phyloP scores from a whole-genome alignment of 345 rosid genomes.

The Cardamine resedifolia region DNA sequence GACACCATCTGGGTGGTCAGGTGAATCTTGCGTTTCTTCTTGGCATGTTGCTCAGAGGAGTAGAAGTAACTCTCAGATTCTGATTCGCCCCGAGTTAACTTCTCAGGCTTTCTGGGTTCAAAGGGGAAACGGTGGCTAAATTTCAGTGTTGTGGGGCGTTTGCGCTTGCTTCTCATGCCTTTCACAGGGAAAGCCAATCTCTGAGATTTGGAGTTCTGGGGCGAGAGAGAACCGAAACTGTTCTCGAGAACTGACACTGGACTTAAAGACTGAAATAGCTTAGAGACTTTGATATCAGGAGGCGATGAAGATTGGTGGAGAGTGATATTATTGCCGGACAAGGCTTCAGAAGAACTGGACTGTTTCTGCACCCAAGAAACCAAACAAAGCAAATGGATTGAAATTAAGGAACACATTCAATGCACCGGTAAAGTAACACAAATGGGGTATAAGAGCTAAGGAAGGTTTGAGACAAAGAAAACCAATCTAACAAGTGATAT shows the following conservation, averaged over 20 bases:
- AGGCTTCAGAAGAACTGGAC: constrained; percentile 41
- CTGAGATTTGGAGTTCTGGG: constrained; percentile 40
- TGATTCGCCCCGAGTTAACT: constrained; percentile 31
- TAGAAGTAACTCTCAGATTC: constrained; percentile 35
- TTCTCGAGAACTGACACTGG: constrained; percentile 86
- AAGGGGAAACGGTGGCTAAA: constrained; percentile 31
- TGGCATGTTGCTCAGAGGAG: constrained; percentile 34
- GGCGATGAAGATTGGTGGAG: constrained; percentile 32
- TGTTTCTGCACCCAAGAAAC: constrained; percentile 42
- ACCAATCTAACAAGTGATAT: not conserved
- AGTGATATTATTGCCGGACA: constrained; percentile 36
- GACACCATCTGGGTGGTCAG: constrained; percentile 24
- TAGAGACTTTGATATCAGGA: constrained; percentile 46
- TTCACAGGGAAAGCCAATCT: constrained; percentile 51
- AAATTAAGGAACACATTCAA: constrained; percentile 1
- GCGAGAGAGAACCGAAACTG: constrained; percentile 56
- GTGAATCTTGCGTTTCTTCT: constrained; percentile 53
- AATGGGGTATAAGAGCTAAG: not conserved
- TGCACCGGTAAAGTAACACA: not conserved
- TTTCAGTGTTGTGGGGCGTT: constrained; percentile 43
- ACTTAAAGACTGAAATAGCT: constrained; percentile 55
- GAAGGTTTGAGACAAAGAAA: not conserved
- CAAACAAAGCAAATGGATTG: constrained; percentile 3
- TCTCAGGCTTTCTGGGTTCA: constrained; percentile 26
- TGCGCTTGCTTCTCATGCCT: constrained; percentile 81